Evolutionary conservation across 2,329 filamentous ascomycete genomes (phyloP).

Genomic region (Leptographium radiaticola): DNA sequence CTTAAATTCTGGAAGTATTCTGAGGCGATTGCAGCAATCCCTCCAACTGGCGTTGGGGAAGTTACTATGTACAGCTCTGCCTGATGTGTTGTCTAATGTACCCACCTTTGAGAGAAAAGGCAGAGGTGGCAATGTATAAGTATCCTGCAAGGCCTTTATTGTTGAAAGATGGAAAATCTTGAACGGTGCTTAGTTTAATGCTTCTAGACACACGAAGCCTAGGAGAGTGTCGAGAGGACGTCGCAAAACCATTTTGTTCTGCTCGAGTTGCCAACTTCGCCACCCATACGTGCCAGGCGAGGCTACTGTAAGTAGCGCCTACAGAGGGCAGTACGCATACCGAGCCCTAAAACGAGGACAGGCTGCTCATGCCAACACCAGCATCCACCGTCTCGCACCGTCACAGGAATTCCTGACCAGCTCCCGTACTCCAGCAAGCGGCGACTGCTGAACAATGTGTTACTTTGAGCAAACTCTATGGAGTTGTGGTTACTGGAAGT

Average conservation of each 20-base stretch:
- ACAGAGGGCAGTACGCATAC: background rate
- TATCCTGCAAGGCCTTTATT: slow-evolving; percentile 1
- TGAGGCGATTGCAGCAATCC: slow-evolving; percentile 2
- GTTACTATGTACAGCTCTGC: background rate
- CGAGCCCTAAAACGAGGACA: background rate
- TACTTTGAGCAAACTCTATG: slow-evolving; percentile 88
- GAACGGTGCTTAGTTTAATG: background rate
- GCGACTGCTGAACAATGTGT: slow-evolving; percentile 53
- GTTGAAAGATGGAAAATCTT: background rate
- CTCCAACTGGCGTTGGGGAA: background rate
- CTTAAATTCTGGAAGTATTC: background rate
- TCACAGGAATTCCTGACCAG: background rate
- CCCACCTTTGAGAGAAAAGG: slow-evolving; percentile 1
- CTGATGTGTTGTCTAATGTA: slow-evolving; percentile 8
- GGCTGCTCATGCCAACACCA: background rate
- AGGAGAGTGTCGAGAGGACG: background rate
- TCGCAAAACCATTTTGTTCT: background rate
- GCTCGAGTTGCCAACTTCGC: background rate
- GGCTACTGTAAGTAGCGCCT: slow-evolving; percentile 1
- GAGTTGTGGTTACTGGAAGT: slow-evolving; percentile 83
- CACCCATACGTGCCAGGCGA: background rate
- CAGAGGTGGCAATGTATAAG: slow-evolving; percentile 5
- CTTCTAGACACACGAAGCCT: background rate
- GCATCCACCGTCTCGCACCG: background rate
- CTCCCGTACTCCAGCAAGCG: background rate